These are phyloP conservation scores for Pseudopyrenochaeta lycopersici DNA, from an alignment of 2,329 filamentous ascomycete species.

Conservation along the genomic window DNA sequence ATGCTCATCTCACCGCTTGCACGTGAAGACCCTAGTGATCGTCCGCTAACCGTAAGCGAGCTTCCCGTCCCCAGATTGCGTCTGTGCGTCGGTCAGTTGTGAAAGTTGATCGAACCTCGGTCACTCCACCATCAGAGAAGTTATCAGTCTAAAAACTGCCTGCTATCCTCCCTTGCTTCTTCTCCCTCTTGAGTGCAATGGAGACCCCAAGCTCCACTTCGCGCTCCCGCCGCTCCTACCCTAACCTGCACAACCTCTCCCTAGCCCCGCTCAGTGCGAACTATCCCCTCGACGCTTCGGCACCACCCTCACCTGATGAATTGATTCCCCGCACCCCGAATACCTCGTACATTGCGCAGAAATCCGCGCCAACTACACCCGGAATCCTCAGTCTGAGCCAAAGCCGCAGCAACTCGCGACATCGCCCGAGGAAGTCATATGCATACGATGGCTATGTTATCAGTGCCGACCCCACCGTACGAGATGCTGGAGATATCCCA, in stretches of 20 bases:
- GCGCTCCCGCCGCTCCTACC: constrained; percentile 62
- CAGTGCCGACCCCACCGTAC: constrained; percentile 23
- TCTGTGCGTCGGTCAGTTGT: constrained; percentile 21
- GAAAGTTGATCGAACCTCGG: constrained; percentile 31
- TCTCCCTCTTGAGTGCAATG: constrained; percentile 19
- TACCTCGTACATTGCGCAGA: constrained; percentile 59
- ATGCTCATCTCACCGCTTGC: constrained; percentile 18
- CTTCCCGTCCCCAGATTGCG: constrained; percentile 26
- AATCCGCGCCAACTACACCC: constrained; percentile 59
- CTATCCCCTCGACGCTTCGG: constrained; percentile 59
- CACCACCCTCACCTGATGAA: constrained; percentile 45
- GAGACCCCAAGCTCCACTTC: constrained; percentile 35
- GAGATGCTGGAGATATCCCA: constrained; percentile 48
- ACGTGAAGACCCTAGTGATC: constrained; percentile 28
- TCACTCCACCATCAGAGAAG: constrained; percentile 24
- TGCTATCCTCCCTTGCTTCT: not conserved
- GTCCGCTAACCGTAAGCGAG: constrained; percentile 20
- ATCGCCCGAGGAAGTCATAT: constrained; percentile 46
- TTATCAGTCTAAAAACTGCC: constrained; percentile 5
- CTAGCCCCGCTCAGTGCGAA: constrained; percentile 67
- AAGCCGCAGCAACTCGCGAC: constrained; percentile 46
- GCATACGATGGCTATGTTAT: constrained; percentile 46
- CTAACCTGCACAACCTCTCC: constrained; percentile 67
- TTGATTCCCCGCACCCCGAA: constrained; percentile 37
- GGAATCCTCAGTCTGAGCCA: constrained; percentile 57